Conservation (phyloP, 2,329 filamentous ascomycete genomes). For the Fusarium sp. region DNA sequence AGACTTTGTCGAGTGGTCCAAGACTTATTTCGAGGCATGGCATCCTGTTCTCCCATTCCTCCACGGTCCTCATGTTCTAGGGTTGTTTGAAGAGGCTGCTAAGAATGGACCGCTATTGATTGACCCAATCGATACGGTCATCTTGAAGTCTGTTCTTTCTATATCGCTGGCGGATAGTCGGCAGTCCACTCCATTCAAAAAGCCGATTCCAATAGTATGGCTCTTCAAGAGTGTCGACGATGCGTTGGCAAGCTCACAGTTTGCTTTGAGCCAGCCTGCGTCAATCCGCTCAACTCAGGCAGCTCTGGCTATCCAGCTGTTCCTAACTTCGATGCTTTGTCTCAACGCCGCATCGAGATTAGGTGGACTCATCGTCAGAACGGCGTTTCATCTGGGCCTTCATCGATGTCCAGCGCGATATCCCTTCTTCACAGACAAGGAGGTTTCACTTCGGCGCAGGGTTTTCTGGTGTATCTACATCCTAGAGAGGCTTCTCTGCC, state of each 20-base stretch:
- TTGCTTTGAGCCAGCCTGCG: constrained; percentile 56
- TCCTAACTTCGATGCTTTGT: constrained; percentile 64
- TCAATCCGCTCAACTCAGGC: constrained; percentile 60
- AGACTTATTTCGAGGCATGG: constrained; percentile 66
- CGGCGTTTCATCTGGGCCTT: constrained; percentile 66
- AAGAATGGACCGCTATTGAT: constrained; percentile 35
- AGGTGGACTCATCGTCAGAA: constrained; percentile 63
- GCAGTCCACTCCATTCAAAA: constrained; percentile 46
- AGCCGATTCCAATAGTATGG: constrained; percentile 52
- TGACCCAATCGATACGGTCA: background rate
- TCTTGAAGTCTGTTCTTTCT: constrained; percentile 56
- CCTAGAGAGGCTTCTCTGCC: constrained; percentile 63
- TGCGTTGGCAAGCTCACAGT: constrained; percentile 59
- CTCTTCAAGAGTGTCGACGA: constrained; percentile 60
- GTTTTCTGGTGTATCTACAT: constrained; percentile 67
- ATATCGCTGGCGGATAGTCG: constrained; percentile 63
- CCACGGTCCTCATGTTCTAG: constrained; percentile 61
- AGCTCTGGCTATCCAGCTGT: constrained; percentile 62
- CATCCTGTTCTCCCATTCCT: constrained; percentile 66
- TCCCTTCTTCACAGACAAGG: constrained; percentile 57
- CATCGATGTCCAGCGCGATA: constrained; percentile 65
- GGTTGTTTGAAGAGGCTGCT: constrained; percentile 55
- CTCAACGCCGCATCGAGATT: constrained; percentile 66
- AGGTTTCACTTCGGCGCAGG: constrained; percentile 59
- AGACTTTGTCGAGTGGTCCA: constrained; percentile 59